phyloP scores from a whole-genome alignment of 495 filamentous ascomycete genomes.

The Haplographium delicatum region DNA sequence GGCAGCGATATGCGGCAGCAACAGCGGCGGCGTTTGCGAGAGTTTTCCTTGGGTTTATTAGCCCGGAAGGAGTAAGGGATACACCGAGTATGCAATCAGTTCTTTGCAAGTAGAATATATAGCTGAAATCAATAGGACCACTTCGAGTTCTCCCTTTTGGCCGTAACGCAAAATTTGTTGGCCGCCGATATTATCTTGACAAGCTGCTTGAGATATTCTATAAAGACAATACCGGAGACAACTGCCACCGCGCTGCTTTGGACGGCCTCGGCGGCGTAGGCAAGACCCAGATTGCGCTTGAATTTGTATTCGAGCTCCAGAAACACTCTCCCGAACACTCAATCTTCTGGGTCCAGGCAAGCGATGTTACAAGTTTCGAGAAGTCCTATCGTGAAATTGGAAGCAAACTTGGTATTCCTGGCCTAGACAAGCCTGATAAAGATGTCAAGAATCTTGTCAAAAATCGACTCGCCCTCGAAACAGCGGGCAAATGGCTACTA shows the following conservation, averaged over 20 bases:
- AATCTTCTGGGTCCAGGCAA: conserved; percentile 33
- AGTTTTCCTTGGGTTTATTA: conserved; percentile 24
- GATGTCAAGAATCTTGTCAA: conserved; percentile 26
- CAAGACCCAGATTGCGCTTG: conserved; percentile 43
- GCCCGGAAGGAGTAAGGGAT: conserved; percentile 17
- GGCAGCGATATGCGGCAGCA: conserved; percentile 32
- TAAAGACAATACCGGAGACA: neutral
- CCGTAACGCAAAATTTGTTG: conserved; percentile 8
- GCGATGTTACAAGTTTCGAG: conserved; percentile 23
- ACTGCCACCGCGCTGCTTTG: conserved; percentile 27
- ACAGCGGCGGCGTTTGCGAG: conserved; percentile 33
- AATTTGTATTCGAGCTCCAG: conserved; percentile 27
- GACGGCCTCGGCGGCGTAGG: conserved; percentile 44
- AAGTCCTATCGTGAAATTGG: conserved; percentile 29
- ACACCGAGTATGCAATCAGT: neutral
- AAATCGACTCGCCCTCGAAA: conserved; percentile 18
- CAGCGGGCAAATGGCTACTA: conserved; percentile 35
- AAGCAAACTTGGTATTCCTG: conserved; percentile 14
- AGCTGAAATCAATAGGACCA: neutral
- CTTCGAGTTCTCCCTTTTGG: conserved; percentile 6
- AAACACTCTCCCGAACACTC: conserved; percentile 21
- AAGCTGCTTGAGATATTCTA: neutral
- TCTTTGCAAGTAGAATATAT: neutral
- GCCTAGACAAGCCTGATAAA: conserved; percentile 8
- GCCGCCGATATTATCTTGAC: conserved; percentile 1